These are phyloP conservation scores for Akanthomyces uredinophilus DNA, from an alignment of 2,329 filamentous ascomycete species.

Conservation along the genomic window DNA sequence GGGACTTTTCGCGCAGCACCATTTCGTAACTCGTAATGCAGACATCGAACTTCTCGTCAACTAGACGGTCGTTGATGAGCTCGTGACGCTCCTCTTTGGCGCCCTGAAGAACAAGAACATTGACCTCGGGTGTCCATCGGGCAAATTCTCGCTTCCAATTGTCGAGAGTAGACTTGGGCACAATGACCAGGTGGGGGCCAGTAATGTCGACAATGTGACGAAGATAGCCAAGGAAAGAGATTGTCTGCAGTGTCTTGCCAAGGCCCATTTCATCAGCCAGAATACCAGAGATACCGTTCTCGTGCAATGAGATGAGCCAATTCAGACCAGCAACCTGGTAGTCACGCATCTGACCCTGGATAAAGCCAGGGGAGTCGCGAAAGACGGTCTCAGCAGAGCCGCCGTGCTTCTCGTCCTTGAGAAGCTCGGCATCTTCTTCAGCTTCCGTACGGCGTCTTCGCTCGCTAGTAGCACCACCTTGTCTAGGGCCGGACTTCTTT, in stretches of 20 bases:
- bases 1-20: slow-evolving; percentile 90
- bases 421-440: slow-evolving; percentile 88
- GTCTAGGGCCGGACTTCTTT: slow-evolving; percentile 70
- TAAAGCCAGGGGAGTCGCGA: slow-evolving; percentile 85
- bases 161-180: slow-evolving; percentile 95
- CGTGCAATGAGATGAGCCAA: slow-evolving; percentile 95
- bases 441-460: slow-evolving; percentile 87
- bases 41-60: slow-evolving; percentile 94
- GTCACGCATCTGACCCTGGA: slow-evolving; percentile 87
- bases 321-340: slow-evolving; percentile 95
- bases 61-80: slow-evolving; percentile 84
- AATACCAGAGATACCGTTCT: slow-evolving; percentile 98
- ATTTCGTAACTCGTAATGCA: slow-evolving; percentile 99
- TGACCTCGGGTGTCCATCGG: slow-evolving; percentile 92
- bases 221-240: slow-evolving; percentile 91
- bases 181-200: slow-evolving; percentile 84
- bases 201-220: slow-evolving; percentile 85
- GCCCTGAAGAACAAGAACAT: slow-evolving; percentile 89
- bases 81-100: slow-evolving; percentile 87
- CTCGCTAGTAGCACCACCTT: slow-evolving; percentile 76
- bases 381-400: slow-evolving; percentile 85
- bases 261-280: slow-evolving; percentile 98
- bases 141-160: slow-evolving; percentile 97
- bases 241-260: slow-evolving; percentile 95
- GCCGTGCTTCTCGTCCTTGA: slow-evolving; percentile 83